Evolutionary conservation across 73 alveolate species (phyloP).

Genomic region (Symbiodinium natans): DNA sequence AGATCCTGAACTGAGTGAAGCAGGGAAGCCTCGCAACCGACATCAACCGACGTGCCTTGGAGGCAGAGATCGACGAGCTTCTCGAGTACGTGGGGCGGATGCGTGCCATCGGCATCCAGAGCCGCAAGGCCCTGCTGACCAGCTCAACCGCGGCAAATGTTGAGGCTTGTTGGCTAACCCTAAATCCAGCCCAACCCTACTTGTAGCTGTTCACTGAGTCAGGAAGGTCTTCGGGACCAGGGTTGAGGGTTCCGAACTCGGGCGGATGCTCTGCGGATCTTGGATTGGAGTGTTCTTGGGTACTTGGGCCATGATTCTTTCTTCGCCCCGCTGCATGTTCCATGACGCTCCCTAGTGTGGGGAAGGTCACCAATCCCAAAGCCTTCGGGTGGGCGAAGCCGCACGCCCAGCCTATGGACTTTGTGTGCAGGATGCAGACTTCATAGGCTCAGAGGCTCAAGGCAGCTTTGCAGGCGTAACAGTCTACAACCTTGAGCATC

Average conservation of each 20-base stretch:
- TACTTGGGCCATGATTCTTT: too few species aligned
- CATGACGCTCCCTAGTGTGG: neutral
- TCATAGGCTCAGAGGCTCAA: too few species aligned
- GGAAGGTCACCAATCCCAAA: neutral
- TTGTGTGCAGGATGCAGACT: too few species aligned
- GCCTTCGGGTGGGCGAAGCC: neutral
- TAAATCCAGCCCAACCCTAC: too few species aligned
- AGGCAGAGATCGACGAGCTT: conserved; percentile 63
- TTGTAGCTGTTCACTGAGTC: too few species aligned
- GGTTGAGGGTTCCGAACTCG: neutral
- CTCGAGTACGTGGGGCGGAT: conserved; percentile 78
- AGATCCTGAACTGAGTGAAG: too few species aligned
- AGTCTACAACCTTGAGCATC: too few species aligned
- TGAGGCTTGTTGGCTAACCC: neutral
- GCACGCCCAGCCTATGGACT: neutral
- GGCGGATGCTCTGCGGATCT: neutral
- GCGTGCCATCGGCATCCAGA: conserved; percentile 91
- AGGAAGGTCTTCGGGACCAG: neutral
- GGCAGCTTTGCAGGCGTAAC: too few species aligned
- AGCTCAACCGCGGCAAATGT: neutral
- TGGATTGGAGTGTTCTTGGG: neutral
- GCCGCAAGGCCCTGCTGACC: conserved; percentile 51
- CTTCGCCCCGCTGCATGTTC: too few species aligned
- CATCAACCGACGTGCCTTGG: too few species aligned
- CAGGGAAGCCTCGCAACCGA: too few species aligned